These are phyloP conservation scores for Heterobasidion parviporum DNA, from an alignment of 1,284 basidiomycete genomes.

Conservation along the genomic window DNA sequence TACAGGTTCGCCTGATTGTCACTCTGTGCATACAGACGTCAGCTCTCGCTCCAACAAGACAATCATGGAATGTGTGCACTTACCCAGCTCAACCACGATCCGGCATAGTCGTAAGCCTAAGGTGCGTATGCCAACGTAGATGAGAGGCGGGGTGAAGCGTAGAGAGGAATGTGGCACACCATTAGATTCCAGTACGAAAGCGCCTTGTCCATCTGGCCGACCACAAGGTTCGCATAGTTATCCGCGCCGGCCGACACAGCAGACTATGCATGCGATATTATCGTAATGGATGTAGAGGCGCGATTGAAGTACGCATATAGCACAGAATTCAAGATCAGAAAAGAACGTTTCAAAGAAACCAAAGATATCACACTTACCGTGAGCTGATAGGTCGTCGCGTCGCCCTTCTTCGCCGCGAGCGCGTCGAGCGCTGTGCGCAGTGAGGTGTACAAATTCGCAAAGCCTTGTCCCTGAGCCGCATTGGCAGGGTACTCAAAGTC, in stretches of 20 bases:
- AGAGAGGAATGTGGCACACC: slow-evolving; percentile 31
- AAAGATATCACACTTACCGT: slow-evolving; percentile 27
- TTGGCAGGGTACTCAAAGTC: slow-evolving; percentile 61
- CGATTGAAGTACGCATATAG: too few relatives aligned
- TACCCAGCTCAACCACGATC: slow-evolving; percentile 54
- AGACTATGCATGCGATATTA: slow-evolving; percentile 12
- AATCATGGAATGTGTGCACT: slow-evolving; percentile 4
- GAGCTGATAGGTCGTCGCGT: slow-evolving; percentile 48
- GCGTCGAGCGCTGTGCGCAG: slow-evolving; percentile 48
- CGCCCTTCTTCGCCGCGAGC: slow-evolving; percentile 47
- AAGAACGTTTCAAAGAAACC: neutral
- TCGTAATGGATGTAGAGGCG: neutral
- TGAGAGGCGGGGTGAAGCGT: too few relatives aligned
- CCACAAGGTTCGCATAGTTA: slow-evolving; percentile 58
- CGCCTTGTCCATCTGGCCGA: slow-evolving; percentile 68
- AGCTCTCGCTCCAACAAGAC: neutral
- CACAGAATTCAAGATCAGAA: too few relatives aligned
- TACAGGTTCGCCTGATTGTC: slow-evolving; percentile 85
- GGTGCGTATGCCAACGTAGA: neutral
- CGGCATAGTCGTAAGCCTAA: slow-evolving; percentile 73
- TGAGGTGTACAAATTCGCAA: slow-evolving; percentile 49
- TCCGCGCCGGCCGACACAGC: slow-evolving; percentile 57
- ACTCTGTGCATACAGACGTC: slow-evolving; percentile 20
- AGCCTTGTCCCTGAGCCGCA: slow-evolving; percentile 44
- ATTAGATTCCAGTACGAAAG: slow-evolving; percentile 90